Evolutionary conservation across 495 filamentous ascomycete genomes (phyloP).

Genomic region (Hyaloscypha bicolor): DNA sequence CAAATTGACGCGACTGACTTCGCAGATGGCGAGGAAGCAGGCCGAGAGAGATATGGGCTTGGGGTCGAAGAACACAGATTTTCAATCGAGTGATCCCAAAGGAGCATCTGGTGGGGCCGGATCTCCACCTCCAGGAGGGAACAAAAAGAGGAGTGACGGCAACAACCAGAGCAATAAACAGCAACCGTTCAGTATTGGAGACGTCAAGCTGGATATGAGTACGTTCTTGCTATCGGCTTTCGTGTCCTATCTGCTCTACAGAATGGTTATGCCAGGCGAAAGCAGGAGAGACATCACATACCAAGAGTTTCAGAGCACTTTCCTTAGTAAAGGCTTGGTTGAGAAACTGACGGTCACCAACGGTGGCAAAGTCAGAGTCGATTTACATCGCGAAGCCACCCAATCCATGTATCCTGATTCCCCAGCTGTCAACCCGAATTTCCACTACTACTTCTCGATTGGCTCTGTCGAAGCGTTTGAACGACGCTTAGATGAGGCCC

Average conservation of each 20-base stretch:
- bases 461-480: conserved; percentile 95
- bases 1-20: conserved; percentile 51
- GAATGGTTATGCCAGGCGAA: conserved; percentile 65
- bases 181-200: conserved; percentile 32
- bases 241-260: conserved; percentile 63
- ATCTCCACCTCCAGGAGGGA: conserved; percentile 23
- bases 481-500: conserved; percentile 80
- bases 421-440: conserved; percentile 64
- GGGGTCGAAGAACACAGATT: conserved; percentile 17
- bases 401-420: conserved; percentile 81
- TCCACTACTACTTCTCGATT: conserved; percentile 93
- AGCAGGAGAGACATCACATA: conserved; percentile 84
- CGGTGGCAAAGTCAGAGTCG: conserved; percentile 72
- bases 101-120: conserved; percentile 27
- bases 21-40: conserved; percentile 42
- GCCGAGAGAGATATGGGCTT: conserved; percentile 33
- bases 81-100: conserved; percentile 23
- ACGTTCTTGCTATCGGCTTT: conserved; percentile 50
- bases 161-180: conserved; percentile 37
- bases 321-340: conserved; percentile 93
- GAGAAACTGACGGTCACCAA: conserved; percentile 87
- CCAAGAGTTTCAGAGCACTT: conserved; percentile 92
- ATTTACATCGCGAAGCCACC: conserved; percentile 81
- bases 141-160: conserved; percentile 1
- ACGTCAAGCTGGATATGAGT: conserved; percentile 37